Evolutionary conservation across 768 basidiomycete species (phyloP), one percentile per base, ranked within the genome.

Genomic region (Boletus bicolor): DNA sequence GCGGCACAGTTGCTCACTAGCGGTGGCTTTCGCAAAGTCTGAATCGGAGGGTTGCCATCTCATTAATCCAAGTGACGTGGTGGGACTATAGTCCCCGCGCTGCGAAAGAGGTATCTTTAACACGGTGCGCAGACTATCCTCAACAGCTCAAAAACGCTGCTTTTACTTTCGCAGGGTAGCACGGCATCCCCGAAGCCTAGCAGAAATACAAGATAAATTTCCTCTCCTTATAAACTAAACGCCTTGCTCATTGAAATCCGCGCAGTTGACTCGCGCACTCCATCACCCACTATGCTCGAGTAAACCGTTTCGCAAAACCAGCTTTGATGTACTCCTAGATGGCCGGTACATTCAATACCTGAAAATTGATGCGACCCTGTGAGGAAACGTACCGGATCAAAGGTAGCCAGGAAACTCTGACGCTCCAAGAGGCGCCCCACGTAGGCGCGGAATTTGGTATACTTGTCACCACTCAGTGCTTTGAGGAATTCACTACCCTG

Each of bases 391-490:
- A 84, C 84, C 68, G 72, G 69, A 54, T 82, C 70, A 53, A 82
- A 86, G 0, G 83, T 87, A 24, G 73, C 68, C 60, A 77, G 76
- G 65, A 80, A 78, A 62, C 82, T 86, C 19, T 77, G 74, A 62
- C 85, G 76, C 3, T 68, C 75, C 61, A 77, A 75, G 35, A 86
- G 54, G 30, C 76, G 79, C 7, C 68, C 62, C 24, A 70, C 72
- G 57, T 87, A 88, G 57, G 77, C 70, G 41, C 70, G 69, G 54
- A 82, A 76, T 47, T 79, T 75, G n/a, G 70, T 76, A 54, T 79
- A 85, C 60, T 80, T 80, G 5, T 75, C 65, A 11, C 8, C 44
- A 5, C 51, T 62, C 46, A 86, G 66, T 5, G 64, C 71, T 32
- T 78, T 72, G 46, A 77, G 71, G 3, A 78, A 67, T 59, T 73